phyloP scores from a whole-genome alignment of 371 early-diverging fungal genomes.

The Mortierella sp. region DNA sequence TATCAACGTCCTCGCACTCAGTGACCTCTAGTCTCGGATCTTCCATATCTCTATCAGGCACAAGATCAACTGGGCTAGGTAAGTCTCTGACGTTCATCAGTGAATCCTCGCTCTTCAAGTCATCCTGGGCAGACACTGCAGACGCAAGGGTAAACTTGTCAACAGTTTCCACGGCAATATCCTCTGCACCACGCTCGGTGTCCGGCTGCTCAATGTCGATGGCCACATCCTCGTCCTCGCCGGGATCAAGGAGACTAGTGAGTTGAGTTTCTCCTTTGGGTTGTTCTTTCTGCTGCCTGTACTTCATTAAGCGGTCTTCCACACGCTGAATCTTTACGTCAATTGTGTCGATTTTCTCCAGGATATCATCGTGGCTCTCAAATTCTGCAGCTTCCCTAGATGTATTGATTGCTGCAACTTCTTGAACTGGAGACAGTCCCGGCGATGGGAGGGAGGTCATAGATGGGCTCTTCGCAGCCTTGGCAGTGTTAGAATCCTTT shows the following conservation, averaged over 20 bases:
- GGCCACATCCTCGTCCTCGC: conserved; percentile 5
- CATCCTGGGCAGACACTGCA: neutral
- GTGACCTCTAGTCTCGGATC: conserved; percentile 13
- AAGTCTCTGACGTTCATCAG: conserved; percentile 5
- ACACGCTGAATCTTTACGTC: conserved; percentile 34
- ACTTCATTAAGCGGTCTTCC: conserved; percentile 26
- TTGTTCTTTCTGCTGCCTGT: conserved; percentile 22
- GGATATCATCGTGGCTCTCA: conserved; percentile 39
- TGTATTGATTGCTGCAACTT: neutral
- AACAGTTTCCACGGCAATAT: conserved; percentile 18
- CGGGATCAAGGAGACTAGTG: neutral
- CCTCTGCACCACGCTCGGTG: neutral
- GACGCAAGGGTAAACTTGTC: neutral
- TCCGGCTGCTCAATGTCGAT: conserved; percentile 26
- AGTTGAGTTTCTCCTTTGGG: neutral
- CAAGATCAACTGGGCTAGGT: conserved; percentile 20
- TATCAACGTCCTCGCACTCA: conserved; percentile 40
- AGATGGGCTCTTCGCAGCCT: conserved; percentile 14
- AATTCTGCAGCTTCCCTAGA: conserved; percentile 9
- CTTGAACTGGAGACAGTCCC: conserved; percentile 13
- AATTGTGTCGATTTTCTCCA: conserved; percentile 44
- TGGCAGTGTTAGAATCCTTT: conserved; percentile 2
- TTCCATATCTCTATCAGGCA: conserved; percentile 26
- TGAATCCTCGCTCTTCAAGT: neutral
- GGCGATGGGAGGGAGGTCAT: conserved; percentile 26